Evolutionary conservation across 116 monocot genomes (phyloP), one percentile per base, ranked within the genome.

Genomic region (Posidonia oceanica): DNA sequence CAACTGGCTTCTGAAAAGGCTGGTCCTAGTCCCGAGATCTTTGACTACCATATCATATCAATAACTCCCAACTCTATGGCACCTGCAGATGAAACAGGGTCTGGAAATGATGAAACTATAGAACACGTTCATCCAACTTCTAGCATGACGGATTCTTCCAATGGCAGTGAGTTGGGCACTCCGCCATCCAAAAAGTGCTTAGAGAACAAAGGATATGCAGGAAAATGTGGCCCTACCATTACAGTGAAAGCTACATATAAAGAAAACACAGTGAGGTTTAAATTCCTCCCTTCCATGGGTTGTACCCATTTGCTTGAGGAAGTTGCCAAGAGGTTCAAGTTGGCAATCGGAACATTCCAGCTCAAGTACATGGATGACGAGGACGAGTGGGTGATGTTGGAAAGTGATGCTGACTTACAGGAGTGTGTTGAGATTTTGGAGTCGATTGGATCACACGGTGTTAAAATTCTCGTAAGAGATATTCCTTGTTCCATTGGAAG

Each of bases 361-460:
- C 80, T 95, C 52, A 91, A 95, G 64, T 91, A 95, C 69, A 75
- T 80, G 84, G 91, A 88, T 10, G 91, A 95, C 36, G 91, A 95
- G 71, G 88, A 86, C 12, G 91, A 95, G 52, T 95, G 95, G 95
- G 86, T 95, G 40, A 79, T 88, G 55, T 63, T 95, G 39, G 71
- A 59, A 3, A 81, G 39, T 20, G 86, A 95, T 14, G 73, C 83
- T 0, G 95, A 95, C 73, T 68, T 91, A 67, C 57, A 71, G 58
- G 91, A 91, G 61, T 86, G 88, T 22, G 18, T 88, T 18, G 91
- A 95, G 36, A 80, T 88, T 2, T 75, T 86, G 73, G 84, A 88
- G 55, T 81, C 75, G 0, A 62, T 72, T 12, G 72, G 77, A 51
- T 75, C 86, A 0, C 54, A 67, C 3, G 80, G 63, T 15, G 40